A percentile compares a stretch with the other conserved stretches of the same genome.
Conservation (phyloP, 1,284 basidiomycete species). For the Marasmius fiardii region DNA sequence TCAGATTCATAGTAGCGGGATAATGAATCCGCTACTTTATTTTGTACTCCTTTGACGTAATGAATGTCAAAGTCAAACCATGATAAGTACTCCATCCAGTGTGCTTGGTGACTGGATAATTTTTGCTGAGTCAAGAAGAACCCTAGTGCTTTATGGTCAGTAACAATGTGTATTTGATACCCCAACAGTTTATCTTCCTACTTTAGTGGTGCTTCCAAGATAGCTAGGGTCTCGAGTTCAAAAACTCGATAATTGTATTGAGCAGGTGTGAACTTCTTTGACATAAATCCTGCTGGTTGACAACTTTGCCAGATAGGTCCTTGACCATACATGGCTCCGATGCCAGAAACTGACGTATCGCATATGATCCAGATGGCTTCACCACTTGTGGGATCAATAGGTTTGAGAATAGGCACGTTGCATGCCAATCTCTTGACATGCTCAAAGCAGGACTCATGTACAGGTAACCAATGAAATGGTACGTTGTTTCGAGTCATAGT, state of each 20-base stretch:
- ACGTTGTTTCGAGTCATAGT: conserved; percentile 14
- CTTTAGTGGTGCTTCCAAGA: conserved; percentile 31
- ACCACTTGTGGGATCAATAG: not conserved
- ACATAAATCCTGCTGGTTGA: conserved; percentile 35
- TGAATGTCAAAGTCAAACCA: conserved; percentile 28
- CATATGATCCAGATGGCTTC: conserved; percentile 25
- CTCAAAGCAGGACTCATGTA: conserved; percentile 13
- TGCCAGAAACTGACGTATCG: conserved; percentile 32
- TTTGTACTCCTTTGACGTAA: conserved; percentile 29
- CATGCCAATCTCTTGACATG: conserved; percentile 7
- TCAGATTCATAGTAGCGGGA: conserved; percentile 30
- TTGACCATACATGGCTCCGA: conserved; percentile 36
- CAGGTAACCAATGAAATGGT: conserved; percentile 12
- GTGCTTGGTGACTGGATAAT: conserved; percentile 20
- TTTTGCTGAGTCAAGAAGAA: conserved; percentile 26
- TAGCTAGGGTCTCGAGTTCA: conserved; percentile 33
- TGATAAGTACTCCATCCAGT: conserved; percentile 32
- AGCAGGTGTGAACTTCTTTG: conserved; percentile 33
- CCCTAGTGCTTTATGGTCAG: conserved; percentile 33
- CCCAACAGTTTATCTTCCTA: conserved; percentile 36
- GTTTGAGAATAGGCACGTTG: conserved; percentile 10
- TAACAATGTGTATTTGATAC: conserved; percentile 26
- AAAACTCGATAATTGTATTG: conserved; percentile 34
- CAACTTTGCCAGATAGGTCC: conserved; percentile 31
- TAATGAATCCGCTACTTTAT: conserved; percentile 30